A percentile compares a stretch with the other conserved stretches of the same genome.
These are phyloP conservation scores for Yamadazyma triangularis DNA, from an alignment of 1,139 yeast genomes.

Conservation along the genomic window DNA sequence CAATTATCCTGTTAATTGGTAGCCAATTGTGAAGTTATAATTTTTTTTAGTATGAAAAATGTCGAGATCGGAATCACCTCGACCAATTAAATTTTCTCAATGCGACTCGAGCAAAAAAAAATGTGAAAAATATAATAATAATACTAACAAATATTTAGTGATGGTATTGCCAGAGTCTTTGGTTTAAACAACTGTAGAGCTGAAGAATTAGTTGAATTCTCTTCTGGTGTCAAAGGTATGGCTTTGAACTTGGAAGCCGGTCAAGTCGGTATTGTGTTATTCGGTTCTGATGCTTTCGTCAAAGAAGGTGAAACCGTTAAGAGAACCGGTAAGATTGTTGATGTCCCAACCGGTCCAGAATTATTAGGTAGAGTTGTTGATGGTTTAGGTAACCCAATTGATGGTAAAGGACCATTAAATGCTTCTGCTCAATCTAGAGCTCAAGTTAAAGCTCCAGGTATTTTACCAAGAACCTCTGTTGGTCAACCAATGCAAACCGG, in stretches of 20 bases:
- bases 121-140: neutral
- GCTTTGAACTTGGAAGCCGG: slow-evolving; percentile 99
- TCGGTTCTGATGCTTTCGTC: slow-evolving; percentile 98
- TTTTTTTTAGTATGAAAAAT: neutral
- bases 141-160: slow-evolving; percentile 48
- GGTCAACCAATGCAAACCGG: slow-evolving; percentile 99
- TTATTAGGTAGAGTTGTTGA: slow-evolving; percentile 99
- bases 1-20: too few species aligned
- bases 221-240: slow-evolving; percentile 99
- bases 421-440: slow-evolving; percentile 87
- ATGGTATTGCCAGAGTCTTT: slow-evolving; percentile 99
- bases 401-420: slow-evolving; percentile 98
- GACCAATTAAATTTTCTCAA: slow-evolving; percentile 12
- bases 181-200: slow-evolving; percentile 99
- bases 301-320: slow-evolving; percentile 99
- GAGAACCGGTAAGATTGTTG: slow-evolving; percentile 99
- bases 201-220: slow-evolving; percentile 98
- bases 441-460: slow-evolving; percentile 99
- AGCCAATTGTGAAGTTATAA: too few species aligned
- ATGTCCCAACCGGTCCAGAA: slow-evolving; percentile 98
- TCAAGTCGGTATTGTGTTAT: slow-evolving; percentile 99
- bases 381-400: slow-evolving; percentile 99
- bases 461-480: slow-evolving; percentile 98
- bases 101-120: neutral
- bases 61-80: slow-evolving; percentile 5